Conservation (phyloP, 495 filamentous ascomycete species). For the Recurvomyces mirabilis region DNA sequence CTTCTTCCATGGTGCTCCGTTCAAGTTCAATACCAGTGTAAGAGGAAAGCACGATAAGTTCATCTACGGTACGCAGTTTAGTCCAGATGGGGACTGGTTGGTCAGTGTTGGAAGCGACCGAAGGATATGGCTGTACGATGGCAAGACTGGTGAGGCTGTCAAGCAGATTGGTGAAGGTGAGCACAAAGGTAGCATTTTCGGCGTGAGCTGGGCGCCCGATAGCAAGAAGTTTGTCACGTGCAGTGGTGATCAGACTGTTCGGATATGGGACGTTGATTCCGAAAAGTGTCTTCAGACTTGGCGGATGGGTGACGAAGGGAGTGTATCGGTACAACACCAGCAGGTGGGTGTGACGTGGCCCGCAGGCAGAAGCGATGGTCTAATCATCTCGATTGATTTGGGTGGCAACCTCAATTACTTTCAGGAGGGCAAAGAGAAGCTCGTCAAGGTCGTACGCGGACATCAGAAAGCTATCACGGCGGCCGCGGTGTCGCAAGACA, state of each 20-base stretch:
- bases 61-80: conserved; percentile 78
- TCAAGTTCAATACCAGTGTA: conserved; percentile 75
- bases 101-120: conserved; percentile 84
- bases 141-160: conserved; percentile 78
- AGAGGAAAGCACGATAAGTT: conserved; percentile 77
- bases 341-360: conserved; percentile 95
- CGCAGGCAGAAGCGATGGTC: conserved; percentile 63
- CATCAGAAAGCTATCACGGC: conserved; percentile 90
- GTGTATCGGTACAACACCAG: conserved; percentile 64
- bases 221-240: conserved; percentile 84
- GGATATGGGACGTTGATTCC: conserved; percentile 76
- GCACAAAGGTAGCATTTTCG: conserved; percentile 88
- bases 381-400: conserved; percentile 81
- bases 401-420: conserved; percentile 87
- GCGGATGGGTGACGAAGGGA: conserved; percentile 74
- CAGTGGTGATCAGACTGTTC: conserved; percentile 86
- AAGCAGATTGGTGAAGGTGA: conserved; percentile 66
- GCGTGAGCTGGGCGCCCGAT: conserved; percentile 79
- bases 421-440: conserved; percentile 52
- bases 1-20: conserved; percentile 87
- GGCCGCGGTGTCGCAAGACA: conserved; percentile 41
- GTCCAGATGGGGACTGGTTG: conserved; percentile 72
- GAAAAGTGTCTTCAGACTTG: conserved; percentile 68
- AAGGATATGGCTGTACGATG: conserved; percentile 87
- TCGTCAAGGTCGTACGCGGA: conserved; percentile 66